Evolutionary conservation across 352 stramenopile species (phyloP), one percentile per base, ranked within the genome.

Genomic region (Globisporangium cederbergense): DNA sequence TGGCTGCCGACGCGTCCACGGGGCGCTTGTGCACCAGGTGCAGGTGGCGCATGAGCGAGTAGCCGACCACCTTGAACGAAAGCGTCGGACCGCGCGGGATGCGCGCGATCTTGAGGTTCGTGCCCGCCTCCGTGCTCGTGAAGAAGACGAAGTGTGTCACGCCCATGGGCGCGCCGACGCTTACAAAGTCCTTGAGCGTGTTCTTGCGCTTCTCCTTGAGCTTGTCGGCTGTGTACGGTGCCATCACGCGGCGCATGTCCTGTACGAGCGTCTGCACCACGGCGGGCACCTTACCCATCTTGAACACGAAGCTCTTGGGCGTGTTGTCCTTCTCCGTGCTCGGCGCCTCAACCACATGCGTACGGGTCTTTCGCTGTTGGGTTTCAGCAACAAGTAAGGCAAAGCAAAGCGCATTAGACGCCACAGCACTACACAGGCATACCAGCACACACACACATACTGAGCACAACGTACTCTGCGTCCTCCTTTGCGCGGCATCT

Each of bases 121-220:
- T 91, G 50, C 85, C 80, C n/a, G 79, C 83, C 34, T 97, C 83
- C 49, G 97, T 98, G 82, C 97, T 89, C 11, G 86, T 97, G 53
- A 99, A 95, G n/a, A 97, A 90, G 43, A 99, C 68, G 47, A 99
- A 97, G 77, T 99, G 97, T 18, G 96, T 98, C 61, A 99, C 83
- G n/a, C 96, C 96, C 58, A 99, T 74, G 9, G 93, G 85, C 7
- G 87, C 79, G 25, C 90, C 95, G 16, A 99, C 86, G 28, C 83
- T 74, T 46, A 96, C 79, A 76, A 96, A 98, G 69, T 98, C 92
- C 71, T 97, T 97, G 62, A 97, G 78, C 60, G 93, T 95, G 70
- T 95, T 97, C 65, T 94, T 91, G 34, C 88, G 84, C 64, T 96
- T 93, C 77, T 98, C 93, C 34, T 82, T 78, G 57, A 99, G 85